Percentiles rank a stretch among this genome's conserved stretches.
Conservation (phyloP, 768 basidiomycete species). For the Candolleomyces efflorescens region DNA sequence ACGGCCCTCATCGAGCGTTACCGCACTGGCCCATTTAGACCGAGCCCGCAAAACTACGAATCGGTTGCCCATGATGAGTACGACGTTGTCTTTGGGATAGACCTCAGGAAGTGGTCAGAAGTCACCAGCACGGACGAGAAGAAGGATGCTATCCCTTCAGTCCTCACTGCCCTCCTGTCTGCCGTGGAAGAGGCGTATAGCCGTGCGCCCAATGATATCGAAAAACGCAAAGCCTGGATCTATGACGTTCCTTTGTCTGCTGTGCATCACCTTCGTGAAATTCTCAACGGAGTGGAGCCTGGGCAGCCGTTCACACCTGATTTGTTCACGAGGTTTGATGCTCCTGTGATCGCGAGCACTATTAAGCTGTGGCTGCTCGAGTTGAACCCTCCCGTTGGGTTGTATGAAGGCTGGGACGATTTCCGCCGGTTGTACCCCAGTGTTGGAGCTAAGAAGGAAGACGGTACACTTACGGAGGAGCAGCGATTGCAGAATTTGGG, state of each 20-base stretch:
- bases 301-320: constrained; percentile 51
- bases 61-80: constrained; percentile 77
- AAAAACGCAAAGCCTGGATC: constrained; percentile 89
- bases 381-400: constrained; percentile 77
- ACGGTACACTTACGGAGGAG: constrained; percentile 48
- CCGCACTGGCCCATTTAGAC: constrained; percentile 91
- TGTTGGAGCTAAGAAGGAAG: constrained; percentile 52
- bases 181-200: constrained; percentile 62
- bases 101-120: constrained; percentile 88
- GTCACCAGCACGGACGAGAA: constrained; percentile 55
- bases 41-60: constrained; percentile 81
- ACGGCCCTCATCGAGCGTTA: constrained; percentile 87
- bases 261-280: constrained; percentile 82
- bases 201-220: constrained; percentile 59
- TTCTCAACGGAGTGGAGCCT: constrained; percentile 68
- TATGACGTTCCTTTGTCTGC: constrained; percentile 87
- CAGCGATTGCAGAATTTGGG: constrained; percentile 62
- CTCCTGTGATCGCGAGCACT: constrained; percentile 79
- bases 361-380: constrained; percentile 92
- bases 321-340: constrained; percentile 64
- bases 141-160: constrained; percentile 66
- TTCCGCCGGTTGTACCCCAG: constrained; percentile 82
- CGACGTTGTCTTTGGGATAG: constrained; percentile 89
- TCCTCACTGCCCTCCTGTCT: constrained; percentile 61
- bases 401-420: constrained; percentile 93